phyloP scores from a whole-genome alignment of 2,329 filamentous ascomycete species.

The Aspergillus cejpii region DNA sequence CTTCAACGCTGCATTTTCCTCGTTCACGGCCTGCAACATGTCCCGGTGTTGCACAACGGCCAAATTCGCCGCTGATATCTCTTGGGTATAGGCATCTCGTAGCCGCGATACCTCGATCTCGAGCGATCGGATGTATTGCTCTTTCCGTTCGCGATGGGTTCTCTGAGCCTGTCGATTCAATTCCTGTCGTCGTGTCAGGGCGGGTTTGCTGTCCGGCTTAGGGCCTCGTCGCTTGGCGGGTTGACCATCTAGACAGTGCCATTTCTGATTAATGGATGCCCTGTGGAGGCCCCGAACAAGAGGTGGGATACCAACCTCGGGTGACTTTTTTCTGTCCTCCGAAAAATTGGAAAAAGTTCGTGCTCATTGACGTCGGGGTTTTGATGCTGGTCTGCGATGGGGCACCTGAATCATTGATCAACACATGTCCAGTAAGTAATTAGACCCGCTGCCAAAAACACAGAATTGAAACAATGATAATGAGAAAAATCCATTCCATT shows the following conservation, averaged over 20 bases:
- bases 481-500: too few species aligned
- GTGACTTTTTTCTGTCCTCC: slow-evolving; percentile 62
- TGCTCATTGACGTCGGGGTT: slow-evolving; percentile 14
- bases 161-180: slow-evolving; percentile 92
- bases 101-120: slow-evolving; percentile 86
- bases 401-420: slow-evolving; percentile 1
- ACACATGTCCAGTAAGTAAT: not conserved
- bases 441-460: too few species aligned
- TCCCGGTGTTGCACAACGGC: slow-evolving; percentile 61
- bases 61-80: slow-evolving; percentile 50
- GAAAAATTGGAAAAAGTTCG: slow-evolving; percentile 50
- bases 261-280: slow-evolving; percentile 11
- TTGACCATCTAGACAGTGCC: slow-evolving; percentile 60
- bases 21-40: slow-evolving; percentile 61
- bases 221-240: slow-evolving; percentile 83
- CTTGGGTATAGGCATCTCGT: slow-evolving; percentile 67
- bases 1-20: slow-evolving; percentile 73
- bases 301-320: slow-evolving; percentile 51
- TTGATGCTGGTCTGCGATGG: slow-evolving; percentile 9
- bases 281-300: not conserved
- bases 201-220: slow-evolving; percentile 93
- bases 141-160: slow-evolving; percentile 93
- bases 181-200: slow-evolving; percentile 84
- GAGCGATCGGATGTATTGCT: slow-evolving; percentile 88
- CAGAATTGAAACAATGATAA: too few species aligned